These are phyloP conservation scores for Colletotrichum sp. DNA, from an alignment of 2,329 filamentous ascomycete species.

Conservation along the genomic window DNA sequence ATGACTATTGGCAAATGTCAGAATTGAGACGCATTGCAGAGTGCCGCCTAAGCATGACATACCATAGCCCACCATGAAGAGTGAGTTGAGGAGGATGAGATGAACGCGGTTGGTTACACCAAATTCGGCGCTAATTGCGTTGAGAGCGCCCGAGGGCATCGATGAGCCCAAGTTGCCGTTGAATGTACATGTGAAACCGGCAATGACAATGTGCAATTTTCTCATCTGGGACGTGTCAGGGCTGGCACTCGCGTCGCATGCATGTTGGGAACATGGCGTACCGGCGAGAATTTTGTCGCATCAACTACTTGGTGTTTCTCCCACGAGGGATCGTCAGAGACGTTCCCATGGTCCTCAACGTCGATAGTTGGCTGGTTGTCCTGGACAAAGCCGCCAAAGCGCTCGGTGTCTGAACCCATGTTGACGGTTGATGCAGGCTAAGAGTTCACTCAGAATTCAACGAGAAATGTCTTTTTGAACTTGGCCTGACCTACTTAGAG, in stretches of 20 bases:
- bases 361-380: not conserved
- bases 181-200: slow-evolving; percentile 40
- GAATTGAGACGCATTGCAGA: not conserved
- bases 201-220: slow-evolving; percentile 38
- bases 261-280: slow-evolving; percentile 13
- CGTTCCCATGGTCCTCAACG: slow-evolving; percentile 18
- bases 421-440: not conserved
- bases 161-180: slow-evolving; percentile 41
- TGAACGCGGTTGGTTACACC: slow-evolving; percentile 27
- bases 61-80: slow-evolving; percentile 38
- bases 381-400: not conserved
- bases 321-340: slow-evolving; percentile 12
- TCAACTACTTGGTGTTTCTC: slow-evolving; percentile 21
- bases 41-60: not conserved
- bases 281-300: slow-evolving; percentile 35
- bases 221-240: slow-evolving; percentile 20
- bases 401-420: not conserved
- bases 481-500: not conserved
- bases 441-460: not conserved
- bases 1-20: slow-evolving; percentile 24
- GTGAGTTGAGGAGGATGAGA: slow-evolving; percentile 38
- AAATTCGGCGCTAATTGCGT: slow-evolving; percentile 35
- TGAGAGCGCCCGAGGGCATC: slow-evolving; percentile 40
- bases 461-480: not conserved
- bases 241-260: not conserved